phyloP scores from a whole-genome alignment of 2,329 filamentous ascomycete genomes.

The Monosporascus sp. region DNA sequence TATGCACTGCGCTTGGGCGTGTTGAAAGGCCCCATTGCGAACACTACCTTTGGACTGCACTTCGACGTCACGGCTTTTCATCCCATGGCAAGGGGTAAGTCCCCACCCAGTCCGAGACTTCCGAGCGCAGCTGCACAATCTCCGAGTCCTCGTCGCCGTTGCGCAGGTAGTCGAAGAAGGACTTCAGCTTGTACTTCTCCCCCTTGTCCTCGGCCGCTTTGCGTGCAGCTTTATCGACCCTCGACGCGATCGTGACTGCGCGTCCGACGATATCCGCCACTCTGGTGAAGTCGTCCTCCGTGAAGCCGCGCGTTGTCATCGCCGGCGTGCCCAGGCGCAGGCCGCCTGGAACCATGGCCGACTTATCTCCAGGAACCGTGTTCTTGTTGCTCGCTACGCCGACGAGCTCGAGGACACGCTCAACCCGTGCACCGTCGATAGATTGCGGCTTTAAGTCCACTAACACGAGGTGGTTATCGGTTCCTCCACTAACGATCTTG shows the following conservation, averaged over 20 bases:
- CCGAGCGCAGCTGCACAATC: constrained; percentile 65
- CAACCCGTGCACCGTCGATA: constrained; percentile 84
- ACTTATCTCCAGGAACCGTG: constrained; percentile 92
- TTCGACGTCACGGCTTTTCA: constrained; percentile 22
- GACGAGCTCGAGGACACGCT: constrained; percentile 84
- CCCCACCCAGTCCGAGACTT: constrained; percentile 74
- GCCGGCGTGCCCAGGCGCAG: constrained; percentile 92
- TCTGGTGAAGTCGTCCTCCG: constrained; percentile 77
- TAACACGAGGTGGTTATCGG: constrained; percentile 94
- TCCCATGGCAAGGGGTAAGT: constrained; percentile 70
- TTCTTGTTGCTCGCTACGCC: constrained; percentile 99
- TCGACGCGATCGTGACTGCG: constrained; percentile 71
- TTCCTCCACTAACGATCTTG: constrained; percentile 87
- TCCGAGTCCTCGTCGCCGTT: constrained; percentile 63
- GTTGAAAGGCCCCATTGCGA: neutral
- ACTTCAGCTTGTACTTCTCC: constrained; percentile 62
- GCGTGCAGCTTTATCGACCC: constrained; percentile 67
- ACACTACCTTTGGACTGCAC: constrained; percentile 6
- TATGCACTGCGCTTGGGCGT: neutral
- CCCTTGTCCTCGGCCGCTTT: constrained; percentile 62
- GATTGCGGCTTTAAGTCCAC: constrained; percentile 83
- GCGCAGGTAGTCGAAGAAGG: constrained; percentile 63
- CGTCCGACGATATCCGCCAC: constrained; percentile 83
- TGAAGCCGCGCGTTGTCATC: constrained; percentile 96
- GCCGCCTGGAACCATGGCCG: constrained; percentile 86